Evolutionary conservation across 169 alveolate species (phyloP).

Genomic region (Cryptosporidium baileyi): DNA sequence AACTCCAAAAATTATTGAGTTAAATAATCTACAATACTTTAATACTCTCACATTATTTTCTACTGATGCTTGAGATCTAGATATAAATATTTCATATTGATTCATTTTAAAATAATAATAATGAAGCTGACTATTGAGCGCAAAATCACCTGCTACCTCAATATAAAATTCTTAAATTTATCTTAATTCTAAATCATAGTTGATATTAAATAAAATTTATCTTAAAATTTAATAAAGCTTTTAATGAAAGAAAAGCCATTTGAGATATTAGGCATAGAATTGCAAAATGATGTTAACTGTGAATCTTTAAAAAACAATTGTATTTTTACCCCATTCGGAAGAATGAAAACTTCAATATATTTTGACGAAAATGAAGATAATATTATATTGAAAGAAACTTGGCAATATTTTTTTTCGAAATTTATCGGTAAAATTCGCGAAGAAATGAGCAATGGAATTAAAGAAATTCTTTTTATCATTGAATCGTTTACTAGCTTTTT

Average conservation of each 20-base stretch:
- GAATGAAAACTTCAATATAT: neutral
- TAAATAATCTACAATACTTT: constrained; percentile 25
- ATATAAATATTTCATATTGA: neutral
- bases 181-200: neutral
- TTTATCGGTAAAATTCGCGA: neutral
- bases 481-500: neutral
- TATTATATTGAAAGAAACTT: neutral
- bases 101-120: neutral
- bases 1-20: constrained; percentile 5
- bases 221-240: neutral
- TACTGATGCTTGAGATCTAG: neutral
- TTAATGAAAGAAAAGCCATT: constrained; percentile 10
- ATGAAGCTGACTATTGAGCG: neutral
- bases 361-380: neutral
- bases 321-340: constrained; percentile 31
- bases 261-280: neutral
- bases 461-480: constrained; percentile 19
- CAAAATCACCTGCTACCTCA: neutral
- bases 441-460: constrained; percentile 28
- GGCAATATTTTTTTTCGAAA: constrained; percentile 27
- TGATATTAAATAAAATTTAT: neutral
- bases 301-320: neutral
- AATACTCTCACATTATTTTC: constrained; percentile 23
- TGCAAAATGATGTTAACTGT: neutral
- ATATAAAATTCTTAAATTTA: neutral